Base-by-base conservation (phyloP, 1,284 basidiomycete species). In the Phylloboletellus chloephorus region DNA sequence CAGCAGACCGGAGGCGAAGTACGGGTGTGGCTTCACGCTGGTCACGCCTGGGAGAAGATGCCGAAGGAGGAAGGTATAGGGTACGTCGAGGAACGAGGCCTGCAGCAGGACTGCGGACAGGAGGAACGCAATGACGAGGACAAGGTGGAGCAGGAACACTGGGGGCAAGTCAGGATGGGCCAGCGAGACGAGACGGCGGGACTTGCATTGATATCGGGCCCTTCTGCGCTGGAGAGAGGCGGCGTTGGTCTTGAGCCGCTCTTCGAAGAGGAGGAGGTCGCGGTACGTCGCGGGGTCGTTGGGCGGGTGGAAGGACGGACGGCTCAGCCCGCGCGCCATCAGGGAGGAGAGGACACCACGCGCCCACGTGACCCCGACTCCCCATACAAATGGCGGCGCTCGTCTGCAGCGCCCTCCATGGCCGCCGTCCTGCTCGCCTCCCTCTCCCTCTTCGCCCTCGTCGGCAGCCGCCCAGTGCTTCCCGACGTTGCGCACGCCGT, bases 241-340 rank as follows among this genome's bases (percentile, higher is more conserved):
- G 3, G 91, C 91, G 61, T 90, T 98, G 37, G 87, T 88, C 67
- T 98, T 98, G 41, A 98, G 78, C 12, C 96, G 75, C 65, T 98
- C 94, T 67, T 98, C 95, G 51, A 98, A 98, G 37, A 93, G 71
- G 26, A 98, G 75, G 20, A 98, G 70, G 63, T 98, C 95, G 33
- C 88, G 75, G 61, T 88, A 92, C 0, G 90, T 93, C 12, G 79
- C 71, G 35, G 74, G 65, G 47, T 67, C 65, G 52, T 63, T 70
- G 31, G 69, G 63, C 25, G 69, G 65, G 35, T 67, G 62, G 35
- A 60, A 60, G 2, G 51, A 57, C 13, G 49, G 47, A 22, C 47
- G n/a, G n/a, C n/a, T n/a, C n/a, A n/a, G n/a, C n/a, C n/a, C n/a
- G n/a, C 57, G 56, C 33, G 56, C 53, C 64, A 66, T 64, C n/a